These are phyloP conservation scores for Saksenaea vasiformis DNA, from an alignment of 371 early-diverging fungal genomes.

Conservation along the genomic window DNA sequence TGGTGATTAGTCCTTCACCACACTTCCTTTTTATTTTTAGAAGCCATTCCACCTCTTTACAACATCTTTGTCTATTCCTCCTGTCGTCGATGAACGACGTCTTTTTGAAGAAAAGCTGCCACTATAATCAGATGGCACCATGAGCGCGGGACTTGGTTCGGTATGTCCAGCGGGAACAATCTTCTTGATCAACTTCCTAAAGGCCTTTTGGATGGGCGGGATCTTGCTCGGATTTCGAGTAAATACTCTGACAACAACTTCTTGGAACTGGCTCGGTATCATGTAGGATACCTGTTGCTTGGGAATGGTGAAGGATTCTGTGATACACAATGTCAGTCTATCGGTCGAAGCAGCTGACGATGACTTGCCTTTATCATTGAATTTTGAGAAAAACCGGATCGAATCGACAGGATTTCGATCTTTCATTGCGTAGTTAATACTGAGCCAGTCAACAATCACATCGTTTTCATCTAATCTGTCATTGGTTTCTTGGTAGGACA, in stretches of 20 bases:
- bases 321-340: background rate
- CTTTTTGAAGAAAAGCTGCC: slow-evolving; percentile 14
- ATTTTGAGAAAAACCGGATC: slow-evolving; percentile 81
- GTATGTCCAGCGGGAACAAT: slow-evolving; percentile 8
- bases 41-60: slow-evolving; percentile 20
- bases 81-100: slow-evolving; percentile 16
- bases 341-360: background rate
- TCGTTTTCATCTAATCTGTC: slow-evolving; percentile 63
- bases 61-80: slow-evolving; percentile 10
- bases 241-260: slow-evolving; percentile 69
- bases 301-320: slow-evolving; percentile 65
- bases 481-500: slow-evolving; percentile 55
- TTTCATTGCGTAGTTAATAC: slow-evolving; percentile 82
- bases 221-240: slow-evolving; percentile 65
- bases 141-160: slow-evolving; percentile 22
- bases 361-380: slow-evolving; percentile 47
- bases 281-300: slow-evolving; percentile 73
- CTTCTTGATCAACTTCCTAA: slow-evolving; percentile 32
- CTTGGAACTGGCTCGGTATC: slow-evolving; percentile 74
- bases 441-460: slow-evolving; percentile 72
- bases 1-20: background rate
- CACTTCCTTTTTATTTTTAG: background rate
- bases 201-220: slow-evolving; percentile 57
- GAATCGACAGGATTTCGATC: slow-evolving; percentile 85
- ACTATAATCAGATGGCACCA: slow-evolving; percentile 20